Base-by-base conservation (phyloP, 345 rosid species). In the Crucihimalaya himalaica region DNA sequence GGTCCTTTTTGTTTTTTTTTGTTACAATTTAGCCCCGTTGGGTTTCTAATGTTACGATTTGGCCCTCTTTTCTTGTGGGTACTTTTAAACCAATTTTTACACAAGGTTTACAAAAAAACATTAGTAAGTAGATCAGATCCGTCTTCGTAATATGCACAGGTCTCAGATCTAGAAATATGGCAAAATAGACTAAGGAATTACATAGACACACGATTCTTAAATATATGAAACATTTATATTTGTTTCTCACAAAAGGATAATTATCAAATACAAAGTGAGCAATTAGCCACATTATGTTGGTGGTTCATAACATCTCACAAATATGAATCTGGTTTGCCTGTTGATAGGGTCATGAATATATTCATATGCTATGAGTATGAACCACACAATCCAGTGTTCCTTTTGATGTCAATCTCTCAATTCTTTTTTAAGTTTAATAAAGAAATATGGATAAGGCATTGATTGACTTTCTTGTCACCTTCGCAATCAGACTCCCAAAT, bases 361-460 rank as follows among this genome's bases (percentile, higher is more conserved):
- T 12, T 54, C 55, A 43, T 56, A 8, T 56, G 39, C n/a, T 29
- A 28, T 56, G n/a, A 18, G 51, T 18, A 1, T 46, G 12, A 51
- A 43, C 69, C 74, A 60, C 79, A 51, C 73, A 75, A 40, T 75
- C 39, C 10, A 31, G 18, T 48, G 25, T 39, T 39, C 47, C 54
- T 42, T 75, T 40, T 58, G 60, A 21, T 51, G 15, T 20, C 62
- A 37, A 50, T 75, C 67, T 37, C 43, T 51, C 16, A 4, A 27
- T n/a, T 51, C 5, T 62, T 15, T 51, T 7, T 62, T 15, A 57
- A 11, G 40, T 39, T 9, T 42, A 20, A 3, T 42, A 21, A 4
- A 53, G 42, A 68, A 9, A 9, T 75, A 53, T 76, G 75, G 71
- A 76, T 76, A 54, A 61, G 34, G 37, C 66, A 63, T 28, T 70